phyloP scores from a whole-genome alignment of 805 yeast genomes.

The Schwanniomyces polymorphus region DNA sequence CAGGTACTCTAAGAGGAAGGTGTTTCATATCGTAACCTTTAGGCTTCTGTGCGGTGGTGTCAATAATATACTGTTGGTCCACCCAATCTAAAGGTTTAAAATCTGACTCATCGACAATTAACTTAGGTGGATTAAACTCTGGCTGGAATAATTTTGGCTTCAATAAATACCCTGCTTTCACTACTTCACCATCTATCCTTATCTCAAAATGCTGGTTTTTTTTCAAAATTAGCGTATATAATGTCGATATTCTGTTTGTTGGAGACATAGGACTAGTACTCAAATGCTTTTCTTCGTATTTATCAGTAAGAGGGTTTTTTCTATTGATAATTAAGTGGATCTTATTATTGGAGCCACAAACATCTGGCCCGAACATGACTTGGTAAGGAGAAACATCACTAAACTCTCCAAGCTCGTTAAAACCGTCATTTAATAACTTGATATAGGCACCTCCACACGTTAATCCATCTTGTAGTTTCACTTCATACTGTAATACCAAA shows the following conservation, averaged over 20 bases:
- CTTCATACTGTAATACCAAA: conserved; percentile 86
- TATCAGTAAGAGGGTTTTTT: conserved; percentile 53
- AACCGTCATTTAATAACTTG: conserved; percentile 56
- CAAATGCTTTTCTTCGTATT: conserved; percentile 68
- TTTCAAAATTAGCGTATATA: conserved; percentile 76
- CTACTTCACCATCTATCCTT: conserved; percentile 77
- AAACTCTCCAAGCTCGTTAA: conserved; percentile 48
- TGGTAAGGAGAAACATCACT: conserved; percentile 71
- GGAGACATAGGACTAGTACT: conserved; percentile 66
- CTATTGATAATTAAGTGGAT: conserved; percentile 74
- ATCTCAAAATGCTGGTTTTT: conserved; percentile 72
- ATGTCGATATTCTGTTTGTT: conserved; percentile 53
- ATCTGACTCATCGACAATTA: conserved; percentile 56
- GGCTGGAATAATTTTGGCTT: conserved; percentile 61
- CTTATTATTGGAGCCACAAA: conserved; percentile 78
- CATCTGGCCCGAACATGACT: conserved; percentile 94
- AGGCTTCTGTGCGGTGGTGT: conserved; percentile 64
- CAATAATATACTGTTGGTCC: conserved; percentile 64
- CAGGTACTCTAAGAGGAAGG: conserved; percentile 57
- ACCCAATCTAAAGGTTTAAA: conserved; percentile 82
- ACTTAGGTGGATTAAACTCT: conserved; percentile 62
- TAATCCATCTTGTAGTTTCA: conserved; percentile 76
- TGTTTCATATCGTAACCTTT: conserved; percentile 81
- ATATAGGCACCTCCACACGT: conserved; percentile 90
- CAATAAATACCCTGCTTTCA: conserved; percentile 66